Evolutionary conservation across 441 rosid genomes (phyloP).

Genomic region (Adansonia madagascariensis): DNA sequence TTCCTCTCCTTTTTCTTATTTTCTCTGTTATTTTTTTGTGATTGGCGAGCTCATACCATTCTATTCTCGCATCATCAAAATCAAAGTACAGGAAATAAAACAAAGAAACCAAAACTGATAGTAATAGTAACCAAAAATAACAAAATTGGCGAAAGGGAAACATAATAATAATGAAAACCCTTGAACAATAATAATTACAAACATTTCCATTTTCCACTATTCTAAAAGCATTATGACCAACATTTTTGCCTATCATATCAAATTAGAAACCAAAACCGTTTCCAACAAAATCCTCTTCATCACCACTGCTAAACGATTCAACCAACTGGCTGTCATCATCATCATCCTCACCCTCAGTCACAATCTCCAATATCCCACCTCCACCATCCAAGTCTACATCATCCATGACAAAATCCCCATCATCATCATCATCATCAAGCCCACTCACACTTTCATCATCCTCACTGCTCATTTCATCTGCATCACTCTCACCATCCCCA

Average conservation of each 20-base stretch:
- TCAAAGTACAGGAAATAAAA: not conserved
- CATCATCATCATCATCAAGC: slow-evolving; percentile 58
- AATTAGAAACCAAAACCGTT: slow-evolving; percentile 46
- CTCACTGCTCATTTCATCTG: slow-evolving; percentile 63
- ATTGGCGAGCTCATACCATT: no score
- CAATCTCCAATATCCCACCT: slow-evolving; percentile 66
- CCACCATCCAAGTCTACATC: slow-evolving; percentile 65
- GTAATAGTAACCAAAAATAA: slow-evolving; percentile 2
- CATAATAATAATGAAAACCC: not conserved
- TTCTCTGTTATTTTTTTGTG: no score
- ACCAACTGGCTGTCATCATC: slow-evolving; percentile 69
- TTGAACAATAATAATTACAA: slow-evolving; percentile 38
- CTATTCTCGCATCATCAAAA: not conserved
- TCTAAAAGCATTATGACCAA: slow-evolving; percentile 7
- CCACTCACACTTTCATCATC: slow-evolving; percentile 70
- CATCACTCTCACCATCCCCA: slow-evolving; percentile 81
- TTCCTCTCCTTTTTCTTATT: no score
- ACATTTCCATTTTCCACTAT: slow-evolving; percentile 15
- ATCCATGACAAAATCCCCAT: slow-evolving; percentile 62
- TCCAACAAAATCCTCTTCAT: slow-evolving; percentile 56
- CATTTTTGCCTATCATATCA: not conserved
- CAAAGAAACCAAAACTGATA: not conserved
- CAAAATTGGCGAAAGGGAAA: slow-evolving; percentile 12
- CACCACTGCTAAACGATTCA: slow-evolving; percentile 82
- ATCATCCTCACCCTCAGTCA: slow-evolving; percentile 66